Percentiles rank a stretch among this genome's conserved stretches.
phyloP scores from a whole-genome alignment of 148 eudicot genomes.

The Camellia granthamiana region DNA sequence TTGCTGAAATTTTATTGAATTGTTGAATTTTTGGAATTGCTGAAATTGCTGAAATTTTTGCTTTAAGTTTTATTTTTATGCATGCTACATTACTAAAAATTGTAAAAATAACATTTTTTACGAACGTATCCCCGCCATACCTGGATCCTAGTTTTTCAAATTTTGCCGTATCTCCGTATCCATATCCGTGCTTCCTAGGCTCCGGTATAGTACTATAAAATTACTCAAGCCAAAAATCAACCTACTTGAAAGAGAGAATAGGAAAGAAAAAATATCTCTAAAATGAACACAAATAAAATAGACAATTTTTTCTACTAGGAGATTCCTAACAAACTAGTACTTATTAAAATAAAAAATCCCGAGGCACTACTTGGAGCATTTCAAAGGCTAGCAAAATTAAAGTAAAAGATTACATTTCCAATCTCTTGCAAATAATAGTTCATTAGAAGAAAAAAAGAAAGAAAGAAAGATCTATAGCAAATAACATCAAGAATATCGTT shows the following conservation, averaged over 20 bases:
- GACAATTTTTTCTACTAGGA: not conserved
- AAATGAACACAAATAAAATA: not conserved
- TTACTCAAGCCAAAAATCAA: not conserved
- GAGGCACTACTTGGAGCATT: constrained; percentile 12
- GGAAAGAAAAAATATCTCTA: not conserved
- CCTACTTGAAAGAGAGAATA: not conserved
- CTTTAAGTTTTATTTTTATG: too few relatives aligned
- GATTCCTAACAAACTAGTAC: not conserved
- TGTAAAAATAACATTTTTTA: too few relatives aligned
- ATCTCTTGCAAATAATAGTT: not conserved
- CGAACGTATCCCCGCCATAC: too few relatives aligned
- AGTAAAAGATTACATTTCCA: not conserved
- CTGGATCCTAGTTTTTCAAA: too few relatives aligned
- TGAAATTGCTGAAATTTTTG: too few relatives aligned
- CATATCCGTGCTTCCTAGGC: too few relatives aligned
- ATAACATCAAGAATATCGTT: constrained; percentile 24
- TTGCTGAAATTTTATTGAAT: too few relatives aligned
- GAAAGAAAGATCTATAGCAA: not conserved
- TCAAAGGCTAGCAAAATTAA: constrained; percentile 2
- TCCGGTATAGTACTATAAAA: not conserved
- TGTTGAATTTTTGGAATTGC: too few relatives aligned
- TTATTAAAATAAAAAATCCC: too few relatives aligned
- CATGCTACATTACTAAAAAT: too few relatives aligned
- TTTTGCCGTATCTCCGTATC: too few relatives aligned
- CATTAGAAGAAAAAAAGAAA: too few relatives aligned